phyloP scores from a whole-genome alignment of 805 yeast species.

The Starmera dryadoides region DNA sequence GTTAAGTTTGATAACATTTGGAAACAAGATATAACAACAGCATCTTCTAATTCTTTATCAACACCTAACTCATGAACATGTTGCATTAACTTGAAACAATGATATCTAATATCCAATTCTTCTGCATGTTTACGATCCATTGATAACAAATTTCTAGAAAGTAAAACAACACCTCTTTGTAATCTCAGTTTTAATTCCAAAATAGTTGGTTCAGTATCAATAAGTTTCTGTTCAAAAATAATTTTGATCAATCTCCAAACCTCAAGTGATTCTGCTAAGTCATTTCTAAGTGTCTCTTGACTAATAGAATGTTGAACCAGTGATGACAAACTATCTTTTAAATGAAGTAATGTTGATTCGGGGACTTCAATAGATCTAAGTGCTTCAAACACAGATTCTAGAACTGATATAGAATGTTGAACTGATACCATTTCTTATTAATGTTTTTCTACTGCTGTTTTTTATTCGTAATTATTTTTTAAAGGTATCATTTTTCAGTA shows the following conservation, averaged over 20 bases:
- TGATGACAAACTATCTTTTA: not conserved
- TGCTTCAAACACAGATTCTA: not conserved
- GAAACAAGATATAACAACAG: slow-evolving; percentile 3
- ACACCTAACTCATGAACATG: not conserved
- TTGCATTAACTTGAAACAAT: not conserved
- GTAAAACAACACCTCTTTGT: slow-evolving; percentile 38
- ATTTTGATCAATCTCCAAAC: slow-evolving; percentile 21
- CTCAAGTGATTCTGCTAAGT: slow-evolving; percentile 16
- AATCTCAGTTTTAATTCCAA: slow-evolving; percentile 22
- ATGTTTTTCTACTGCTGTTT: no score
- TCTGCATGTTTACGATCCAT: slow-evolving; percentile 23
- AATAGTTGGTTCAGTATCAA: not conserved
- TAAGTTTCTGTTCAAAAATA: slow-evolving; percentile 3
- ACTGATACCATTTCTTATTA: no score
- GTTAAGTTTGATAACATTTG: slow-evolving; percentile 14
- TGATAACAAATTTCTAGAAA: slow-evolving; percentile 40
- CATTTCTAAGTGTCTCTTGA: slow-evolving; percentile 19
- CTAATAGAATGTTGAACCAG: slow-evolving; percentile 6
- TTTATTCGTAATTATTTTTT: no score
- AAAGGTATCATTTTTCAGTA: no score
- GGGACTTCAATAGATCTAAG: not conserved
- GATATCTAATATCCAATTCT: slow-evolving; percentile 5
- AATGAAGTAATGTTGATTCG: not conserved
- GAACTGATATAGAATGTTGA: no score
- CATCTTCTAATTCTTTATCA: not conserved